These are phyloP conservation scores for Fusarium subtropicale DNA, from an alignment of 2,329 filamentous ascomycete genomes.

Conservation along the genomic window DNA sequence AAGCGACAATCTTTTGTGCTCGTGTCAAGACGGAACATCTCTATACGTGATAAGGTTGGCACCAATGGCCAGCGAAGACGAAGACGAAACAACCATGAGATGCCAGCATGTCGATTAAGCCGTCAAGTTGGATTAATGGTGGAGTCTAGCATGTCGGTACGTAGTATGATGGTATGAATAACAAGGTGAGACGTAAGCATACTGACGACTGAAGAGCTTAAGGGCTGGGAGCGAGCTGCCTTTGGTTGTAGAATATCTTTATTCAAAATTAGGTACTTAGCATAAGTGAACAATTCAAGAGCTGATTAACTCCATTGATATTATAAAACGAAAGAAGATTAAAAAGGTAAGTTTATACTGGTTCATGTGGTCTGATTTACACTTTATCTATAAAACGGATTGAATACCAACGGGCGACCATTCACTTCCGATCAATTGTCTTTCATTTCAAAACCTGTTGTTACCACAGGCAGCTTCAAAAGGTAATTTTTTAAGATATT, in stretches of 20 bases:
- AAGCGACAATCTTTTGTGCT: not conserved
- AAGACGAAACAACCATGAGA: not conserved
- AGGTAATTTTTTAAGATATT: not conserved
- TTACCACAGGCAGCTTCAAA: not conserved
- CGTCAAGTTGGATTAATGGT: not conserved
- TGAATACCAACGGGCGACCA: not conserved
- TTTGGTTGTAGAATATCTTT: not conserved
- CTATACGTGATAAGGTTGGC: conserved; percentile 15
- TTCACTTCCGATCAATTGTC: not conserved
- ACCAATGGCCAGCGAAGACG: not conserved
- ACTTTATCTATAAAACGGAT: not conserved
- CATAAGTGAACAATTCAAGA: not conserved
- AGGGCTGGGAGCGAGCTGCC: not conserved
- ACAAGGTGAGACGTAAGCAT: not conserved
- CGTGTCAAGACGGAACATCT: not conserved
- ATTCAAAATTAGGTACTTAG: not conserved
- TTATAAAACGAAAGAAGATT: not conserved
- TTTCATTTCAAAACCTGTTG: not conserved
- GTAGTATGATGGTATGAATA: not conserved
- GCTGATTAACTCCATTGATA: not conserved
- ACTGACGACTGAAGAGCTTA: not conserved
- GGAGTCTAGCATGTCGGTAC: conserved; percentile 5
- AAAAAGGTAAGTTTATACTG: not conserved
- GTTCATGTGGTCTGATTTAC: not conserved
- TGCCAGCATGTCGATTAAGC: conserved; percentile 3